These are phyloP conservation scores for Erythrobasidium yunnanense DNA, from an alignment of 768 basidiomycete species.

Conservation along the genomic window DNA sequence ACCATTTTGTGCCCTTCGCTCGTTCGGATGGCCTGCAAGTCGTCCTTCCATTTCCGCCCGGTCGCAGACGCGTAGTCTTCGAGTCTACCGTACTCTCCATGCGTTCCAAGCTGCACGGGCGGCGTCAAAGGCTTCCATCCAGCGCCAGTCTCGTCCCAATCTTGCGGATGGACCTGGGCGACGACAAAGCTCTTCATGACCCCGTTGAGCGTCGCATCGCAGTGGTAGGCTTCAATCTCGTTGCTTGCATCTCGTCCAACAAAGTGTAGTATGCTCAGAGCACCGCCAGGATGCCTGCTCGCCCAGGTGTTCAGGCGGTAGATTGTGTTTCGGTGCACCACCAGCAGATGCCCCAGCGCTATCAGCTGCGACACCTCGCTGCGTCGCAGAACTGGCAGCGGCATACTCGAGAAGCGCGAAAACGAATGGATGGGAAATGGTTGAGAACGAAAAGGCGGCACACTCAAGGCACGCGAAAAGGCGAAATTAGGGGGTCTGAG, in stretches of 20 bases:
- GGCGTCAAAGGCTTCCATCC: slow-evolving; percentile 70
- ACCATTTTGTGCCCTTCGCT: slow-evolving; percentile 4
- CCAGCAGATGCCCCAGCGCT: slow-evolving; percentile 28
- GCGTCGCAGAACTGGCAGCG: not conserved
- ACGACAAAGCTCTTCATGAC: slow-evolving; percentile 57
- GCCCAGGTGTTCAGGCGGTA: slow-evolving; percentile 53
- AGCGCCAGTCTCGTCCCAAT: slow-evolving; percentile 43
- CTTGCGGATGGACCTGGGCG: slow-evolving; percentile 49
- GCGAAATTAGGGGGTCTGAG: not conserved
- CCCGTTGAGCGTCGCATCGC: slow-evolving; percentile 48
- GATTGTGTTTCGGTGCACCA: slow-evolving; percentile 27
- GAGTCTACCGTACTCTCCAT: slow-evolving; percentile 49
- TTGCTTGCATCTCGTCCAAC: slow-evolving; percentile 88
- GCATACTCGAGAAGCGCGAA: too few relatives aligned
- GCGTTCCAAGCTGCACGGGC: slow-evolving; percentile 71
- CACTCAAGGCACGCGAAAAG: not conserved
- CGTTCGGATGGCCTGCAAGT: not conserved
- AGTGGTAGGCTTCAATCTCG: slow-evolving; percentile 88
- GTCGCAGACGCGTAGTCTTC: slow-evolving; percentile 44
- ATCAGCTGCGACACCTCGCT: slow-evolving; percentile 22
- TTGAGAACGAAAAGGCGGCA: not conserved
- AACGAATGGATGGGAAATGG: not conserved
- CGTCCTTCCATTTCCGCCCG: slow-evolving; percentile 40
- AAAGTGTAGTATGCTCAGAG: slow-evolving; percentile 81
- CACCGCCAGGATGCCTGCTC: slow-evolving; percentile 76